Percentiles rank a stretch among this genome's conserved stretches.
phyloP scores from a whole-genome alignment of 2,329 filamentous ascomycete genomes.

The Elsinoe arachidis region DNA sequence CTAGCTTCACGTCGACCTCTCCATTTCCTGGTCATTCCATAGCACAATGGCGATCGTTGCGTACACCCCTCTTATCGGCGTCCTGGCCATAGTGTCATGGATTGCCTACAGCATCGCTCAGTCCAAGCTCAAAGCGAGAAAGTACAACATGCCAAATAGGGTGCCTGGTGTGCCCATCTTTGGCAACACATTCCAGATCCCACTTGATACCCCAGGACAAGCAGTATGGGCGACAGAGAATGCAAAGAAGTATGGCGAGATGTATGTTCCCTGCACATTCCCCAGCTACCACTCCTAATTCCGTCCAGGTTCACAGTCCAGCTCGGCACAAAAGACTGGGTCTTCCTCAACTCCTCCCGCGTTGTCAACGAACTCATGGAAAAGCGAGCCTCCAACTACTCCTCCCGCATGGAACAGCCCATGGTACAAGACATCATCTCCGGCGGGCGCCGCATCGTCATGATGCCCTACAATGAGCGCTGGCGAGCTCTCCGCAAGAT shows the following conservation, averaged over 20 bases:
- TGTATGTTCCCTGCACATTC: neutral
- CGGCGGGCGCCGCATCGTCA: conserved; percentile 39
- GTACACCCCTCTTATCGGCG: neutral
- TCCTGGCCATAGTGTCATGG: conserved; percentile 7
- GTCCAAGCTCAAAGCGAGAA: conserved; percentile 6
- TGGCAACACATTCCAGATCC: conserved; percentile 12
- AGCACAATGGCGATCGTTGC: neutral
- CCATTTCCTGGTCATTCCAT: neutral
- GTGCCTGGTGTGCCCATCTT: conserved; percentile 11
- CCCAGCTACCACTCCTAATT: neutral
- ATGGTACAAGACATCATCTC: conserved; percentile 38
- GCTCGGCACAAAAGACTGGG: conserved; percentile 34
- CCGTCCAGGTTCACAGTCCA: conserved; percentile 25
- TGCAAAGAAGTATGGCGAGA: conserved; percentile 12
- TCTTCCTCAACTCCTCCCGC: conserved; percentile 35
- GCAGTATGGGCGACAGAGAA: conserved; percentile 7
- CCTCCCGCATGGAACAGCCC: conserved; percentile 31
- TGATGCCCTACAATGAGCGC: conserved; percentile 39
- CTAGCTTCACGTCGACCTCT: neutral
- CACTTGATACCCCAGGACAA: neutral
- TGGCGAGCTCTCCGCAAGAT: conserved; percentile 41
- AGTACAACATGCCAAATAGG: conserved; percentile 10
- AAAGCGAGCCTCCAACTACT: conserved; percentile 38
- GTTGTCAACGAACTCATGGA: conserved; percentile 39
- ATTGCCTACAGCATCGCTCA: neutral